Conservation (phyloP, 768 basidiomycete species). For the Auricularia auricula-judae region DNA sequence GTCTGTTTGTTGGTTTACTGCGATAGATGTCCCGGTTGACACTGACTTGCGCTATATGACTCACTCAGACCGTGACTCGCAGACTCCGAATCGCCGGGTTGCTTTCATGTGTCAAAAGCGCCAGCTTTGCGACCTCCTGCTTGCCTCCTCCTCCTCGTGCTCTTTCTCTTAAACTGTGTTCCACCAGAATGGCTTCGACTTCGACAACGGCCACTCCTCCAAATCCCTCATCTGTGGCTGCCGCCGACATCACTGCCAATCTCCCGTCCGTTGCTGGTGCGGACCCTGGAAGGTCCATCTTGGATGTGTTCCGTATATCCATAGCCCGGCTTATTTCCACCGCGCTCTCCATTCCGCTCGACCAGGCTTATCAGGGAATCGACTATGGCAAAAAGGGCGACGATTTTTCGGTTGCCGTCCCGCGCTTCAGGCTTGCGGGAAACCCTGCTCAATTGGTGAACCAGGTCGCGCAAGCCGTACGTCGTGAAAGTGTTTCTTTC, state of each 20-base stretch:
- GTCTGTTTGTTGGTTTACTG: too few relatives aligned
- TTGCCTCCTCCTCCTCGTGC: too few relatives aligned
- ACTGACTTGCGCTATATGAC: too few relatives aligned
- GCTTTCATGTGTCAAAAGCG: too few relatives aligned
- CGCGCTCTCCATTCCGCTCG: constrained; percentile 55
- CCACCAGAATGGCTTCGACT: background rate
- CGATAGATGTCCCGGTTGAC: too few relatives aligned
- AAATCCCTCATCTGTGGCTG: constrained; percentile 29
- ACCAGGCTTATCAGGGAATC: constrained; percentile 74
- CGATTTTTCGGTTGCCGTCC: constrained; percentile 88
- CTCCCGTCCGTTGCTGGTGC: constrained; percentile 36
- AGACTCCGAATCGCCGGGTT: too few relatives aligned
- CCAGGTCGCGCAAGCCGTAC: constrained; percentile 62
- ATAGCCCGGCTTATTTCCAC: constrained; percentile 65
- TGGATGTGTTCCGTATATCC: constrained; percentile 74
- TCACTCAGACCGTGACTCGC: too few relatives aligned
- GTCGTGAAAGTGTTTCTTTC: constrained; percentile 14
- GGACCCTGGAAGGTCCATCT: constrained; percentile 52
- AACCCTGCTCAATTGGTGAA: constrained; percentile 71
- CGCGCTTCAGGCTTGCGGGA: constrained; percentile 79
- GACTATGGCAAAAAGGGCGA: constrained; percentile 87
- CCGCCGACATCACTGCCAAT: constrained; percentile 28
- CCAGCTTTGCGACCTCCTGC: too few relatives aligned
- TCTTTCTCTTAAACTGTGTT: too few relatives aligned
- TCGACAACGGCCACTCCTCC: background rate